phyloP scores from a whole-genome alignment of 2,329 filamentous ascomycete genomes.

The Alternaria brassicicola region DNA sequence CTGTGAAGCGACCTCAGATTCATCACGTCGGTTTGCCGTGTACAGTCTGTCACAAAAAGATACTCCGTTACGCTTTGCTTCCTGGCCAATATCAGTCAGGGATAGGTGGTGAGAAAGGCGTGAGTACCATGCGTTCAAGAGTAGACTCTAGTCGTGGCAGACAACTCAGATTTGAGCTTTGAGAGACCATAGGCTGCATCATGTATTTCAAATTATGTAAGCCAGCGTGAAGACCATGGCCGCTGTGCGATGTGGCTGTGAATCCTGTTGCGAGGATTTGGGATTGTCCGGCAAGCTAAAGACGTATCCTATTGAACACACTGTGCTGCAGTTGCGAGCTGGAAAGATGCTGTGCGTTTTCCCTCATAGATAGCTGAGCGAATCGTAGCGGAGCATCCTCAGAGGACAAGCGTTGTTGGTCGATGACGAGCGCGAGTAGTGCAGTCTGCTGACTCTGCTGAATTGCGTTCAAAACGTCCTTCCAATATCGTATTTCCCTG shows the following conservation, averaged over 20 bases:
- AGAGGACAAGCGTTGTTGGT: neutral
- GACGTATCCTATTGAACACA: neutral
- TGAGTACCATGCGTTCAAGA: neutral
- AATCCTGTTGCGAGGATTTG: neutral
- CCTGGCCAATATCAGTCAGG: neutral
- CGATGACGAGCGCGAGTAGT: neutral
- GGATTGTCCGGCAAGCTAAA: neutral
- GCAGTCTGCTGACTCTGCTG: neutral
- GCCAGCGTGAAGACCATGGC: neutral
- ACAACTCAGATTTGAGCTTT: no score
- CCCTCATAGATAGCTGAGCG: neutral
- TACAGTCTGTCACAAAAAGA: neutral
- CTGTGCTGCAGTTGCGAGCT: neutral
- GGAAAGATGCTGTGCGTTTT: neutral
- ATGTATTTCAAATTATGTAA: neutral
- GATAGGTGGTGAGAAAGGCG: neutral
- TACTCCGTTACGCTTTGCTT: neutral
- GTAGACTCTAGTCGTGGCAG: neutral
- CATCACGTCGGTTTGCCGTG: neutral
- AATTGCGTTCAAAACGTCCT: neutral
- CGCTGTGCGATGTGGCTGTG: accelerated
- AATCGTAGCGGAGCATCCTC: accelerated
- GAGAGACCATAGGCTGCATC: neutral
- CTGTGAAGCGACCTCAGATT: neutral
- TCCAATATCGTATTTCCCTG: neutral